Percentiles rank a stretch among this genome's conserved stretches.
phyloP scores from a whole-genome alignment of 768 basidiomycete genomes.

The Leccinum disarticulatum region DNA sequence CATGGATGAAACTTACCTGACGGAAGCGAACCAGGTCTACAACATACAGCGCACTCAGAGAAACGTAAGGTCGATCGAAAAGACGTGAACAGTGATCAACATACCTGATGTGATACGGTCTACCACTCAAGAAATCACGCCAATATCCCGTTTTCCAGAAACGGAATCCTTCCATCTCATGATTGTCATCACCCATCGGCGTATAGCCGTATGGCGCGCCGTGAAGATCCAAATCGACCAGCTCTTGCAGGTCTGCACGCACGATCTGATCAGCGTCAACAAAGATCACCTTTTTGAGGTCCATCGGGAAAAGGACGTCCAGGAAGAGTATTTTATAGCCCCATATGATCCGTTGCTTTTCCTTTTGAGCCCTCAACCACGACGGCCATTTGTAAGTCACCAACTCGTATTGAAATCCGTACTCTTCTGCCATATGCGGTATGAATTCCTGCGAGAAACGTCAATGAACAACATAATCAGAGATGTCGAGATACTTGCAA shows the following conservation, averaged over 20 bases:
- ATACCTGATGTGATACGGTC: slow-evolving; percentile 94
- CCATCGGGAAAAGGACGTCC: slow-evolving; percentile 98
- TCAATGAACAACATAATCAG: neutral
- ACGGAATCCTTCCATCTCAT: slow-evolving; percentile 95
- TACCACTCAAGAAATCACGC: slow-evolving; percentile 81
- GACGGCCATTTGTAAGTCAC: slow-evolving; percentile 99
- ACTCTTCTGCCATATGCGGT: slow-evolving; percentile 87
- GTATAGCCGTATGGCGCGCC: slow-evolving; percentile 95
- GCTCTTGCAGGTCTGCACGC: slow-evolving; percentile 90
- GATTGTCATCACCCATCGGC: slow-evolving; percentile 95
- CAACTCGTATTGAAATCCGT: slow-evolving; percentile 93
- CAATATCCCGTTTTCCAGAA: slow-evolving; percentile 99
- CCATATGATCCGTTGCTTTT: slow-evolving; percentile 99
- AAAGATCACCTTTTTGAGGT: slow-evolving; percentile 98
- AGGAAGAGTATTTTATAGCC: slow-evolving; percentile 99
- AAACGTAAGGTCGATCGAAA: slow-evolving; percentile 9
- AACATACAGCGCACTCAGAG: slow-evolving; percentile 86
- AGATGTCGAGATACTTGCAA: slow-evolving; percentile 48
- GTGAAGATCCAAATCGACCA: slow-evolving; percentile 89
- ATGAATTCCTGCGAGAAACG: slow-evolving; percentile 73
- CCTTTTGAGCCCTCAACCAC: slow-evolving; percentile 94
- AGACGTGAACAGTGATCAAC: slow-evolving; percentile 15
- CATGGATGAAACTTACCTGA: slow-evolving; percentile 49
- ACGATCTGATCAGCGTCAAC: slow-evolving; percentile 99
- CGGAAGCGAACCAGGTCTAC: slow-evolving; percentile 95